Evolutionary conservation across 1,139 yeast species (phyloP).

Genomic region (Yamadazyma oceani): DNA sequence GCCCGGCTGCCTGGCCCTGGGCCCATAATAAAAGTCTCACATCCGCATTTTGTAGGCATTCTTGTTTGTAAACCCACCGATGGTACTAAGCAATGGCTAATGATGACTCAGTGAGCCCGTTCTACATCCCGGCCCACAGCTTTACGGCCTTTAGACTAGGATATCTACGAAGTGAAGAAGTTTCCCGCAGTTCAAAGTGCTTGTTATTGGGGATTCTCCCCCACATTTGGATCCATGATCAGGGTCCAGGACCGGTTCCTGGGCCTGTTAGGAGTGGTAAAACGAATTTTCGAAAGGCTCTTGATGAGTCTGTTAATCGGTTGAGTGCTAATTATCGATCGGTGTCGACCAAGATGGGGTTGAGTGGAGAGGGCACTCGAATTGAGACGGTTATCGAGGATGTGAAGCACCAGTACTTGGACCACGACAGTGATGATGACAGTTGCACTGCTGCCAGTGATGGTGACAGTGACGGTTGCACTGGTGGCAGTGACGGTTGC

Average conservation of each 20-base stretch:
- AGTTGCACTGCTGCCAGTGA: not conserved
- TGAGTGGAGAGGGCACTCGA: not conserved
- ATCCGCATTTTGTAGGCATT: too few relatives aligned
- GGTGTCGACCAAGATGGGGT: not conserved
- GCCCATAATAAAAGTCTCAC: too few relatives aligned
- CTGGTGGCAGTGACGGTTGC: too few relatives aligned
- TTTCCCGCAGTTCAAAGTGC: conserved; percentile 51
- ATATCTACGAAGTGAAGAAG: conserved; percentile 50
- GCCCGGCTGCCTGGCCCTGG: too few relatives aligned
- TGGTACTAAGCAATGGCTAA: too few relatives aligned
- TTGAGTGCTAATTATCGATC: not conserved
- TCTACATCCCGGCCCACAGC: conserved; percentile 29
- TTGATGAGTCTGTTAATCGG: conserved; percentile 8
- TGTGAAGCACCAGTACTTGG: not conserved
- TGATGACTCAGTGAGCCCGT: conserved; percentile 3
- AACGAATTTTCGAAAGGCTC: conserved; percentile 7
- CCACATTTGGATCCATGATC: conserved; percentile 51
- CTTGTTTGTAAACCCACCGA: too few relatives aligned
- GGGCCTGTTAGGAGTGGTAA: conserved; percentile 12
- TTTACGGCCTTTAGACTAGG: conserved; percentile 66
- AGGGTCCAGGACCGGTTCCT: conserved; percentile 13
- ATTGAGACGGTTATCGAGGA: not conserved
- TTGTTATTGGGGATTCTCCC: conserved; percentile 69
- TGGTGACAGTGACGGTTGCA: too few relatives aligned
- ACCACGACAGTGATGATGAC: conserved; percentile 1